These are phyloP conservation scores for Aspergillus fischeri DNA, from an alignment of 2,329 filamentous ascomycete species.

Conservation along the genomic window DNA sequence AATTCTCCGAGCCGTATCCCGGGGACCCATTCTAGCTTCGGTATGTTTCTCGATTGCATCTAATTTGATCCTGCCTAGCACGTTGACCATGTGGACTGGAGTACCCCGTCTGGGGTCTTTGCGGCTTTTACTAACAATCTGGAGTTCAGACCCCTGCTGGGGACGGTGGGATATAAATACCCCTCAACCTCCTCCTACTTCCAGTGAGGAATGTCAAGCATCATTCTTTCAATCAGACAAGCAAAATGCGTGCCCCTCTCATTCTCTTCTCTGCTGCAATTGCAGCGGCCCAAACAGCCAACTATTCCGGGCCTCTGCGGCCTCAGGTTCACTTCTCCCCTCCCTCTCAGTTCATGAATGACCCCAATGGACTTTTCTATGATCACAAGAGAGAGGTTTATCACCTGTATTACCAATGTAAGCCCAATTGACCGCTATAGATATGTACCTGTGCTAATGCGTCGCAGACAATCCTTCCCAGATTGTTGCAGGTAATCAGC, in stretches of 20 bases:
- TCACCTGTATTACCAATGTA: constrained; percentile 64
- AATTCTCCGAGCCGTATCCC: not conserved
- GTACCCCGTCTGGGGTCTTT: not conserved
- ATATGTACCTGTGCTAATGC: not conserved
- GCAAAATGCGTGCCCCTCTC: not conserved
- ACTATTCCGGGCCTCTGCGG: constrained; percentile 19
- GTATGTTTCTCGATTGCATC: not conserved
- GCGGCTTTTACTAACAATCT: too few species aligned
- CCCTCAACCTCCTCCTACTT: not conserved
- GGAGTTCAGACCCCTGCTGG: not conserved
- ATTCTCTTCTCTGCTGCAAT: constrained; percentile 2
- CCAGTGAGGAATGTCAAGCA: too few species aligned
- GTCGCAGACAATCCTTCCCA: constrained; percentile 46
- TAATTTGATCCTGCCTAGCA: not conserved
- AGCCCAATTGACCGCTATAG: constrained; percentile 7
- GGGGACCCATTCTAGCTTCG: not conserved
- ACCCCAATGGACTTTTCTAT: constrained; percentile 62
- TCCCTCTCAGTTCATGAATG: constrained; percentile 44
- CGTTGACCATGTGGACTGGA: not conserved
- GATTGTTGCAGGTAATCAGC: constrained; percentile 54
- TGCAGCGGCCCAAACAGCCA: constrained; percentile 3
- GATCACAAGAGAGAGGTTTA: constrained; percentile 53
- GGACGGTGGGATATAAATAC: not conserved
- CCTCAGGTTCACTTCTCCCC: constrained; percentile 32
- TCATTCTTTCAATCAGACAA: not conserved